Conservation (phyloP, 768 basidiomycete genomes). For the Leccinum uliginosum region DNA sequence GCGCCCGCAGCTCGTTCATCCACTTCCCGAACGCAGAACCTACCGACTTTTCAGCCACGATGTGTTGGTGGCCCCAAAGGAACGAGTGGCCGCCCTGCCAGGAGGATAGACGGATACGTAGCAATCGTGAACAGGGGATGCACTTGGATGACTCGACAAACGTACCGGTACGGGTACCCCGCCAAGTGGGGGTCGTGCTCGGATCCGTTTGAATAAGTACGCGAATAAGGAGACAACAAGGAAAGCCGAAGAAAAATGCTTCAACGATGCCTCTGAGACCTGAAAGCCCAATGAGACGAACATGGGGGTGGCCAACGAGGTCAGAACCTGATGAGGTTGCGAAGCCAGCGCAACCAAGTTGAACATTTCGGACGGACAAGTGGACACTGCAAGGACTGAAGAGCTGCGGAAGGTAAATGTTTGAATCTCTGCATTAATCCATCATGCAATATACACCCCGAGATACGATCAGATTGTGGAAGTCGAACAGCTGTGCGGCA, state of each 20-base stretch:
- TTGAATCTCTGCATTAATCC: neutral
- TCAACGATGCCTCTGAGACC: neutral
- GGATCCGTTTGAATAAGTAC: neutral
- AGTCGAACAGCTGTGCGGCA: neutral
- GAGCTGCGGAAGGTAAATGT: neutral
- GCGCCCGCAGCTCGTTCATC: slow-evolving; percentile 4
- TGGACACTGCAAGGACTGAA: neutral
- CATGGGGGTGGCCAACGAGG: neutral
- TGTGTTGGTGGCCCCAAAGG: slow-evolving; percentile 7
- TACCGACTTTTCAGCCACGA: slow-evolving; percentile 1
- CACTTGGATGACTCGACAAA: neutral
- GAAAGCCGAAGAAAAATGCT: neutral
- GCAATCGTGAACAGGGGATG: neutral
- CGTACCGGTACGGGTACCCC: slow-evolving; percentile 1
- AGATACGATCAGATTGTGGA: neutral
- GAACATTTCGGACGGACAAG: neutral
- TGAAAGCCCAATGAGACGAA: neutral
- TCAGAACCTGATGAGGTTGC: neutral
- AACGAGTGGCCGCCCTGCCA: neutral
- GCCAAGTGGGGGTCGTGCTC: neutral
- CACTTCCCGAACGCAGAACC: neutral
- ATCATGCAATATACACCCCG: neutral
- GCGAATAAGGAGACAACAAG: neutral
- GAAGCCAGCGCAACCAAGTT: neutral
- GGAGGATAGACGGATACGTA: neutral